Percentiles rank a stretch among this genome's conserved stretches.
These are phyloP conservation scores for Circinella minor DNA, from an alignment of 371 early-diverging fungal species.

Conservation along the genomic window DNA sequence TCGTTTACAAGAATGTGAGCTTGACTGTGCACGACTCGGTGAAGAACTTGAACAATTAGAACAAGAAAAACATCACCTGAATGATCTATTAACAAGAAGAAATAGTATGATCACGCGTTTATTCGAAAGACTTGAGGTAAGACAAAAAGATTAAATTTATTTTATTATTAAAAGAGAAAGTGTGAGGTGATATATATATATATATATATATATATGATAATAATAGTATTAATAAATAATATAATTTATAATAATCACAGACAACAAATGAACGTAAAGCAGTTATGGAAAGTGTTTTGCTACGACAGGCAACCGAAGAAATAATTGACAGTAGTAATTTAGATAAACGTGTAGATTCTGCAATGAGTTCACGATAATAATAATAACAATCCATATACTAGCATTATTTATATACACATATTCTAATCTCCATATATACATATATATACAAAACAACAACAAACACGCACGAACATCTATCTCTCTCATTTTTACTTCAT, in stretches of 20 bases:
- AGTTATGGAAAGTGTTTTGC: slow-evolving; percentile 44
- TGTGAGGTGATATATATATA: no score
- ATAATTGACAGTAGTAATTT: slow-evolving; percentile 8
- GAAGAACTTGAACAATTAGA: slow-evolving; percentile 7
- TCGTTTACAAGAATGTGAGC: slow-evolving; percentile 13
- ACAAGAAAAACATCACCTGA: slow-evolving; percentile 16
- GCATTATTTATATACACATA: background rate
- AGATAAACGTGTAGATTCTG: slow-evolving; percentile 10
- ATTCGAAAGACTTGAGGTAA: slow-evolving; percentile 39
- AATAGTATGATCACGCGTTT: slow-evolving; percentile 31
- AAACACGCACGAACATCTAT: background rate
- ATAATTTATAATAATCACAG: slow-evolving; percentile 12
- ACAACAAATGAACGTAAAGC: slow-evolving; percentile 41
- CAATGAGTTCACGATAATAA: slow-evolving; percentile 9
- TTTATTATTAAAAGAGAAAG: no score
- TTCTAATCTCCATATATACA: background rate
- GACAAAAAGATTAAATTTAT: background rate
- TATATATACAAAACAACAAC: background rate
- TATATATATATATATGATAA: no score
- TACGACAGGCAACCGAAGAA: slow-evolving; percentile 47
- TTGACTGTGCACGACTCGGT: slow-evolving; percentile 10
- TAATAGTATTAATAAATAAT: slow-evolving; percentile 2
- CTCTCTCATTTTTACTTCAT: background rate
- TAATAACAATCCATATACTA: background rate
- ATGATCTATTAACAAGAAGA: slow-evolving; percentile 23